Conservation (phyloP, 139 green algal genomes). For the Chlorella sorokiniana region DNA sequence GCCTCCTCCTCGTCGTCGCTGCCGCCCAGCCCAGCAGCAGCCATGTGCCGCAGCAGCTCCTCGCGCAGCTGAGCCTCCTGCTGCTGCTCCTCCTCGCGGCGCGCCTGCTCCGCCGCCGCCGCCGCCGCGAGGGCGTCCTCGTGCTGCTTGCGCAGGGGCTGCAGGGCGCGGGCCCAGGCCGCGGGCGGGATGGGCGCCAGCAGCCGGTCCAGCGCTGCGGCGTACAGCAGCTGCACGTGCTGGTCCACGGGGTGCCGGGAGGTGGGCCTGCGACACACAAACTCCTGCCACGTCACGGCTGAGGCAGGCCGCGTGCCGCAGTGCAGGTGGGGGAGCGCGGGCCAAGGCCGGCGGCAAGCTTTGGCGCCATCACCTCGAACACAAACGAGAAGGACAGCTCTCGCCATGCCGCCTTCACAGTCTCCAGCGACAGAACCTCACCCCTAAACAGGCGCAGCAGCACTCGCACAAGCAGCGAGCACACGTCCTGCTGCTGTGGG, state of each 20-base stretch:
- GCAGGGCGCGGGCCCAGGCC: background rate
- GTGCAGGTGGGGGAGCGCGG: background rate
- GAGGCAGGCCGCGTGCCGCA: background rate
- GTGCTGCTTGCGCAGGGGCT: conserved; percentile 13
- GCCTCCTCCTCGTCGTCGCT: background rate
- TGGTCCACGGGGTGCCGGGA: background rate
- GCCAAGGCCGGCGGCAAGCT: too few species aligned
- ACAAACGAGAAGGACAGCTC: conserved; percentile 34
- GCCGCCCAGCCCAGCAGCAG: background rate
- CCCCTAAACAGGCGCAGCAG: conserved; percentile 20
- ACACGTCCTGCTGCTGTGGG: conserved; percentile 29
- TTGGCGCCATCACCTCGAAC: conserved; percentile 42
- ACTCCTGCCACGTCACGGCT: background rate
- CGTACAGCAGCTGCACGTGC: conserved; percentile 25
- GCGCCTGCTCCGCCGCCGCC: background rate
- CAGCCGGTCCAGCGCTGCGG: conserved; percentile 6
- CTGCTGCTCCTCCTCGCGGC: background rate
- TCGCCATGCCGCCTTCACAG: conserved; percentile 36
- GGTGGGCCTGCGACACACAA: conserved; percentile 12
- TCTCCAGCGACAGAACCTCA: conserved; percentile 7
- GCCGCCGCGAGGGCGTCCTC: background rate
- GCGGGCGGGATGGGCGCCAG: background rate
- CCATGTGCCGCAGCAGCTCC: background rate
- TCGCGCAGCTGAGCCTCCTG: background rate
- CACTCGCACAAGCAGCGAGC: conserved; percentile 20